A percentile compares a stretch with the other conserved stretches of the same genome.
Conservation (phyloP, 2,329 filamentous ascomycete species). For the Scytalidium lignicola region DNA sequence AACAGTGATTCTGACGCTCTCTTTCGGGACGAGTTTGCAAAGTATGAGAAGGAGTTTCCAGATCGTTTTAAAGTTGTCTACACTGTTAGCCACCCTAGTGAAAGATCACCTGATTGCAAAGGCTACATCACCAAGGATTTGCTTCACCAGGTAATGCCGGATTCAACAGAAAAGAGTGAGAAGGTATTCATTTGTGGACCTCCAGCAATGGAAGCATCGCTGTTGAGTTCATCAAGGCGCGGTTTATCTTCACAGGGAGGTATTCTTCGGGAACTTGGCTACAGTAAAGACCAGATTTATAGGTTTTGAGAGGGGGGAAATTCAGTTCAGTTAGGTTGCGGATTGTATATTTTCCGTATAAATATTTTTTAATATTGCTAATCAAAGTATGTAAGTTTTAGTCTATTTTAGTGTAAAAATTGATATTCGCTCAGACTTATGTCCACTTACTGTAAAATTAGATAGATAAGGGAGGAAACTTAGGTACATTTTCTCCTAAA, state of each 20-base stretch:
- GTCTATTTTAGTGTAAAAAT: no score
- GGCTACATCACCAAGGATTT: constrained; percentile 55
- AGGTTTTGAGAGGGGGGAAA: no score
- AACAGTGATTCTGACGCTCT: constrained; percentile 60
- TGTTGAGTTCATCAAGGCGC: constrained; percentile 35
- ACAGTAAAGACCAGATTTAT: constrained; percentile 51
- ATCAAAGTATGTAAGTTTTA: no score
- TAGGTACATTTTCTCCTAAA: no score
- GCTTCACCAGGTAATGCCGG: constrained; percentile 43
- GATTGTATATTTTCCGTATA: no score
- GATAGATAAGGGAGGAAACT: no score
- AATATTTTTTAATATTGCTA: no score
- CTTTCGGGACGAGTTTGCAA: constrained; percentile 49
- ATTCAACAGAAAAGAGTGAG: constrained; percentile 33
- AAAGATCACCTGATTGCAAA: constrained; percentile 38
- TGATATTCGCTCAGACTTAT: no score
- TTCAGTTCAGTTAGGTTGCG: no score
- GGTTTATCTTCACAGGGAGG: constrained; percentile 30
- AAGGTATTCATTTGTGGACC: constrained; percentile 69
- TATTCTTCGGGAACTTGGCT: constrained; percentile 52
- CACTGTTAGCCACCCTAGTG: constrained; percentile 44
- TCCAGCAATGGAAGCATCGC: constrained; percentile 56
- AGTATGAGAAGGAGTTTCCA: constrained; percentile 43
- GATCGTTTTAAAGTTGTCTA: constrained; percentile 54
- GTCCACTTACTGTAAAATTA: no score